A percentile compares a stretch with the other conserved stretches of the same genome.
Conservation (phyloP, 257 asterid species). For the Solanum paucissectum region DNA sequence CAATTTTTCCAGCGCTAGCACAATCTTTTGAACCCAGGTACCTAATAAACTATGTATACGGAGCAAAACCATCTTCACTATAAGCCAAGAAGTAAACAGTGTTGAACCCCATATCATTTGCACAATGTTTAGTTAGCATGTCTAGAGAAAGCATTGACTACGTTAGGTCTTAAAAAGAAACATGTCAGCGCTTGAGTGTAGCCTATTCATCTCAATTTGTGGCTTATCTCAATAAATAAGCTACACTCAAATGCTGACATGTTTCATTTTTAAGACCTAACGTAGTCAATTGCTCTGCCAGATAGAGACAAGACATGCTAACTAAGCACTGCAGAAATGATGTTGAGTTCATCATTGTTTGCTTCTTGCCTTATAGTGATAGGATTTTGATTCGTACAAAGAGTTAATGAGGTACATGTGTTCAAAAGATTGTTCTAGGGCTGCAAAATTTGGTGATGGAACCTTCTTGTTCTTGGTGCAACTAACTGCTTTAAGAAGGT, state of each 20-base stretch:
- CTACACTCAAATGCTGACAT: neutral
- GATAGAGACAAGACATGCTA: slow-evolving; percentile 50
- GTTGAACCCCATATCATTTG: too few species aligned
- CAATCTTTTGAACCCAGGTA: too few species aligned
- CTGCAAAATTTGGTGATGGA: slow-evolving; percentile 77
- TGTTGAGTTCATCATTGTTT: slow-evolving; percentile 20
- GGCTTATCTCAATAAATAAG: neutral
- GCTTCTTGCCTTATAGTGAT: neutral
- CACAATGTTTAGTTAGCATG: too few species aligned
- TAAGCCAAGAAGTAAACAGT: too few species aligned
- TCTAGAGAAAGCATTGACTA: too few species aligned
- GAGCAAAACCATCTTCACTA: too few species aligned
- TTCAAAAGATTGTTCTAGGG: slow-evolving; percentile 76
- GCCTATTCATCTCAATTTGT: too few species aligned
- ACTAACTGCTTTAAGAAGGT: slow-evolving; percentile 53
- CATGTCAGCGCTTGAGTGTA: too few species aligned
- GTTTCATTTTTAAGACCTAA: slow-evolving; percentile 29
- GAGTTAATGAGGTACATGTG: neutral
- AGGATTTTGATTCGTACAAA: neutral
- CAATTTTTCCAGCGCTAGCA: too few species aligned
- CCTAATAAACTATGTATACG: too few species aligned
- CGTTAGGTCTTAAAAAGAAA: too few species aligned
- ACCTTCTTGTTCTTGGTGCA: slow-evolving; percentile 84
- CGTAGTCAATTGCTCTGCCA: slow-evolving; percentile 29
- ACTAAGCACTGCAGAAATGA: slow-evolving; percentile 72